Evolutionary conservation across 495 filamentous ascomycete genomes (phyloP).

Genomic region (Trichoderma asperelloides): DNA sequence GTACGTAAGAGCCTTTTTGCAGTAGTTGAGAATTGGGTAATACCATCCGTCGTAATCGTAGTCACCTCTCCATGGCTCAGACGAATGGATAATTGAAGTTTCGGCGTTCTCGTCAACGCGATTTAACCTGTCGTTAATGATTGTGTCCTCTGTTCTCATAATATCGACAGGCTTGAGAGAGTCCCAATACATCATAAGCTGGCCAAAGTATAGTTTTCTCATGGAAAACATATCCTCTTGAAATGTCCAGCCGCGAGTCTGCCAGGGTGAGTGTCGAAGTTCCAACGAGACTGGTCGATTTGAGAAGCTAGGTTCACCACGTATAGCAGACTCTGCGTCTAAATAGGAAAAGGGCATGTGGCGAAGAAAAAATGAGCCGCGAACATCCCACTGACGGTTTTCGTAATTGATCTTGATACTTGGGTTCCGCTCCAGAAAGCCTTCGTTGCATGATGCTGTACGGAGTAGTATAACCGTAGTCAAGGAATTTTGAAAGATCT

Average conservation of each 20-base stretch:
- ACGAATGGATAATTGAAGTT: neutral
- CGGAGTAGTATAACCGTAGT: constrained; percentile 12
- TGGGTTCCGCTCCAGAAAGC: neutral
- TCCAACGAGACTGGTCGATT: neutral
- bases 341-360: neutral
- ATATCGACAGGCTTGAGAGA: neutral
- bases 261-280: neutral
- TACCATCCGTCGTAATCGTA: neutral
- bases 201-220: neutral
- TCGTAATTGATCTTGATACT: neutral
- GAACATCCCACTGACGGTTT: neutral
- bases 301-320: neutral
- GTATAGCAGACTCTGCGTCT: neutral
- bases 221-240: neutral
- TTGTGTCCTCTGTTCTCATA: neutral
- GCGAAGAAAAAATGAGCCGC: neutral
- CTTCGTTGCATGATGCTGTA: neutral
- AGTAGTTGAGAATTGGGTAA: neutral
- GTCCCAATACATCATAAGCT: neutral
- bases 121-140: neutral
- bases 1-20: neutral
- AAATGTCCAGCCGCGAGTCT: neutral
- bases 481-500: constrained; percentile 21
- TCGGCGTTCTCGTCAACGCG: neutral
- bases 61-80: neutral